phyloP scores from a whole-genome alignment of 2,329 filamentous ascomycete species.

The Nemania serpens region DNA sequence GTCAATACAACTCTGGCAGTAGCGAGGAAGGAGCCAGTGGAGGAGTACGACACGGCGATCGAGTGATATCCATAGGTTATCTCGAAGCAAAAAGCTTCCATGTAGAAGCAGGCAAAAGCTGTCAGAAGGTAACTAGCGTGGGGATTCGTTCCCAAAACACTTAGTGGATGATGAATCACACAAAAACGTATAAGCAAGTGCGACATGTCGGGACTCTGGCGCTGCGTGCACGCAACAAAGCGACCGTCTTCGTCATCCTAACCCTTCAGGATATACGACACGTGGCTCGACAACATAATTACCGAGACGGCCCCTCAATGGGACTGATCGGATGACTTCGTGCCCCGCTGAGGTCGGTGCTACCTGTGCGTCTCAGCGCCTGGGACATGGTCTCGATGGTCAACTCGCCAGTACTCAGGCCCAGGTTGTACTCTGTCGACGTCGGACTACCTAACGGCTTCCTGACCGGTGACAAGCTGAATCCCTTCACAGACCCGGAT shows the following conservation, averaged over 20 bases:
- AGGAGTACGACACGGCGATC: slow-evolving; percentile 20
- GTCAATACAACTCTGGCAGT: background rate
- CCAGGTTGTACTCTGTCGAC: slow-evolving; percentile 55
- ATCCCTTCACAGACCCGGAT: slow-evolving; percentile 71
- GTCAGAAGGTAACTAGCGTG: slow-evolving; percentile 17
- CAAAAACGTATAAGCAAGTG: slow-evolving; percentile 7
- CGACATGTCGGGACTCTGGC: background rate
- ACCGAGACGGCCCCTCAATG: slow-evolving; percentile 50
- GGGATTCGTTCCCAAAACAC: slow-evolving; percentile 4
- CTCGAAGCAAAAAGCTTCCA: slow-evolving; percentile 16
- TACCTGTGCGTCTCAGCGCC: slow-evolving; percentile 82
- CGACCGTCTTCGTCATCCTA: background rate
- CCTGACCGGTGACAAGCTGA: slow-evolving; percentile 70
- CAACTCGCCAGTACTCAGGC: slow-evolving; percentile 64
- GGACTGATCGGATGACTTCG: slow-evolving; percentile 65
- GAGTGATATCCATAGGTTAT: slow-evolving; percentile 39
- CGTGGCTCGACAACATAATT: slow-evolving; percentile 3
- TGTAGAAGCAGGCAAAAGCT: slow-evolving; percentile 9
- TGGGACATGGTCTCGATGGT: slow-evolving; percentile 95
- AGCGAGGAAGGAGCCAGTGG: slow-evolving; percentile 10
- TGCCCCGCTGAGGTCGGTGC: slow-evolving; percentile 70
- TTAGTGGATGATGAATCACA: background rate
- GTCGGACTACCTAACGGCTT: slow-evolving; percentile 68
- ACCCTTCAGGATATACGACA: background rate
- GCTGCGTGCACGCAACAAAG: background rate